Base-by-base conservation (phyloP, 345 rosid species). In the Gossypium raimondii region DNA sequence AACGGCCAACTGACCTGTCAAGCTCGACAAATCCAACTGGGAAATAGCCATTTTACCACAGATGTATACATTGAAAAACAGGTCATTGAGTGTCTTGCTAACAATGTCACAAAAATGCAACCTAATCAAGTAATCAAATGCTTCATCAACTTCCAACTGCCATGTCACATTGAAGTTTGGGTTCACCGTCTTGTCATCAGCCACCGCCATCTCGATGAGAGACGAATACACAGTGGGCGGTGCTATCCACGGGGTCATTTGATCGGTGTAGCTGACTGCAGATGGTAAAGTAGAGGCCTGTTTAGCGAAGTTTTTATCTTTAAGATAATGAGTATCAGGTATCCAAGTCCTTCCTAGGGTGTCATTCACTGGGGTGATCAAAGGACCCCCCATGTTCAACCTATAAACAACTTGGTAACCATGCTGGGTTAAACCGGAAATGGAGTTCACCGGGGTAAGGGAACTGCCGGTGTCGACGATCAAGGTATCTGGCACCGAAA, bases 61-160 rank as follows among this genome's bases (percentile, higher is more conserved):
- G 3, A 91, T 69, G 71, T 89, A 91, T 11, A 91, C 94, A 63
- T 91, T 86, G 81, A 91, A 91, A 79, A 89, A 92, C 10, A 92
- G 79, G 27, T 88, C 88, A 69, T 89, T 83, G n/a, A 86, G 82
- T 55, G 93, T 67, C 78, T 89, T 88, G 79, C 97, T 92, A 27
- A 89, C 87, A 8, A 92, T 87, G 76, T 92, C 97, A 67, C 94
- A 88, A 76, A 92, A 92, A 85, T 92, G 97, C 72, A 92, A 76
- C 72, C 97, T 80, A 22, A 92, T 55, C 67, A 89, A 34, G 81
- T 92, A 92, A 81, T 71, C 78, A 75, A 87, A 92, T 0, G 89
- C 25, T 12, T 83, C 50, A 75, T 89, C 89, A 1, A 86, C 87
- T 2, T 85, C 86, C 51, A 92, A 87, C 43, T 84, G 78, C 97